A percentile compares a stretch with the other conserved stretches of the same genome.
These are phyloP conservation scores for Calonectria hongkongensis DNA, from an alignment of 2,329 filamentous ascomycete genomes.

Conservation along the genomic window DNA sequence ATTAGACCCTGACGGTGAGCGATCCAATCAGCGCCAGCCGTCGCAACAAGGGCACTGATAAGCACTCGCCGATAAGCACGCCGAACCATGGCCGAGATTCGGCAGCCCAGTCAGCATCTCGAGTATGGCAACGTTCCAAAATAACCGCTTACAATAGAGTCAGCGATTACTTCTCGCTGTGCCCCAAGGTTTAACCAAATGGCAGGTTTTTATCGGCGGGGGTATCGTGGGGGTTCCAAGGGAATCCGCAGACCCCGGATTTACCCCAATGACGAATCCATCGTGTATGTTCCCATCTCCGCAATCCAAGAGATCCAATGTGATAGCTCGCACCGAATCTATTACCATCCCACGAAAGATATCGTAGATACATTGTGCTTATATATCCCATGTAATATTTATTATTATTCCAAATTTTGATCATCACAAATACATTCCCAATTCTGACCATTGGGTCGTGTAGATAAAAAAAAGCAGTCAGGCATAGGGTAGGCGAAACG, in stretches of 20 bases:
- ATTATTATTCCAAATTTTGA: too few relatives aligned
- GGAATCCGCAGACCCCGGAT: not conserved
- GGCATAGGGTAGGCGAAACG: not conserved
- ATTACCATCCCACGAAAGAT: not conserved
- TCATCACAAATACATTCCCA: not conserved
- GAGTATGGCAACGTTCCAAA: not conserved
- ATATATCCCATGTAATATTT: too few relatives aligned
- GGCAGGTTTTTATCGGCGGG: not conserved
- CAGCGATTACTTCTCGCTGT: not conserved
- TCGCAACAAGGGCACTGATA: conserved; percentile 27
- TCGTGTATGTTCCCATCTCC: not conserved
- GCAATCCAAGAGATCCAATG: not conserved
- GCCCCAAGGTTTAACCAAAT: not conserved
- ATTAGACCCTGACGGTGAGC: conserved; percentile 9
- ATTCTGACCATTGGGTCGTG: not conserved
- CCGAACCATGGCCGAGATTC: conserved; percentile 20
- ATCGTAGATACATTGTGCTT: too few relatives aligned
- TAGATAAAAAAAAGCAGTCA: not conserved
- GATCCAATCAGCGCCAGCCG: conserved; percentile 17
- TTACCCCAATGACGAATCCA: conserved; percentile 1
- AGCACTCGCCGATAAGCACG: conserved; percentile 25
- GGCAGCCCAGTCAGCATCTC: not conserved
- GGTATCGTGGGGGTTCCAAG: not conserved
- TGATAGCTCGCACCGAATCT: not conserved
- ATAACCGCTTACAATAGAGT: not conserved